Base-by-base conservation (phyloP, 331 rosid genomes). In the Arachis monticola region DNA sequence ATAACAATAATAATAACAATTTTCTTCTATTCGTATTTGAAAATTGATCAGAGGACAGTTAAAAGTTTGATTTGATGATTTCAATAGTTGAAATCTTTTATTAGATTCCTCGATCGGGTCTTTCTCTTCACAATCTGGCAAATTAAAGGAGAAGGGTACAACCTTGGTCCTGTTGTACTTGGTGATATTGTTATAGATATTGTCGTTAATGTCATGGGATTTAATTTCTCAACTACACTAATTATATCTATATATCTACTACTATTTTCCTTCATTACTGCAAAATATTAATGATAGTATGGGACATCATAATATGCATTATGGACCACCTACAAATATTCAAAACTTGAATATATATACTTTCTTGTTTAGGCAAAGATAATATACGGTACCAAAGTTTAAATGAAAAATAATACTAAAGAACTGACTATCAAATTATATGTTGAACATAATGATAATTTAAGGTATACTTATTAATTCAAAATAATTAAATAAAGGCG, bases 141-240 rank as follows among this genome's bases (percentile, higher is more conserved):
- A 27, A 27, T 27, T 27, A 81, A 27, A 27, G 30, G 30, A 69
- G 64, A 59, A 83, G 32, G 81, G 48, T 40, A 71, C 74, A 69
- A 75, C 75, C 73, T 47, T 77, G 77, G 76, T 60, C 71, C 83
- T 57, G 50, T 70, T 79, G 69, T 27, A 27, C 30, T 74, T 70
- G 81, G 30, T 53, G 58, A 61, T 63, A 31, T 66, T 53, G 64
- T 64, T 57, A 71, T 10, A 17, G 22, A 17, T 17, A 17, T 27
- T 80, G 72, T 75, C 75, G 83, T 72, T 61, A 69, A 81, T 57
- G 56, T 68, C 53, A 50, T 67, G 65, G 17, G 84, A 45, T 71
- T 81, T 56, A 38, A 73, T 75, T 81, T 72, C 79, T 79, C 81
- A 42, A 74, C 85, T 3, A 75, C 67, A 72, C 30, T 77, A 27